A percentile compares a stretch with the other conserved stretches of the same genome.
These are phyloP conservation scores for Xylaria sp. DNA, from an alignment of 2,329 filamentous ascomycete species.

Conservation along the genomic window DNA sequence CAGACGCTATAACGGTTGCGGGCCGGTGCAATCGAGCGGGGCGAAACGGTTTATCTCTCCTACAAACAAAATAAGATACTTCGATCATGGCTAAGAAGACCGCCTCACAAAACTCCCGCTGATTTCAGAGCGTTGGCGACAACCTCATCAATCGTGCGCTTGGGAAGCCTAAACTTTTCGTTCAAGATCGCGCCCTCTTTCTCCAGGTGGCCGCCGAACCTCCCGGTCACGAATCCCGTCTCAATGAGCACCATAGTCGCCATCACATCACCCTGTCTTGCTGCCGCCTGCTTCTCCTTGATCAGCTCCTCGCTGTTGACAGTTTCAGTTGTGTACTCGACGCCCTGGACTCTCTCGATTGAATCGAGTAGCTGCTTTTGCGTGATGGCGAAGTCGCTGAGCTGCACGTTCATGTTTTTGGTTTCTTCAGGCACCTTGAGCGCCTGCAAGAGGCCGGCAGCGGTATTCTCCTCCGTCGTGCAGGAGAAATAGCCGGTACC, in stretches of 20 bases:
- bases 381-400: conserved; percentile 51
- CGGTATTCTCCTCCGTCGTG: conserved; percentile 53
- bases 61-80: not conserved
- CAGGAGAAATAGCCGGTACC: conserved; percentile 50
- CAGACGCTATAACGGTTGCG: no score
- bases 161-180: conserved; percentile 46
- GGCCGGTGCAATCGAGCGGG: no score
- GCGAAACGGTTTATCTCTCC: no score
- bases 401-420: conserved; percentile 49
- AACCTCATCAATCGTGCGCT: conserved; percentile 44
- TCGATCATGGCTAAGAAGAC: not conserved
- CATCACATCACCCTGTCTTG: conserved; percentile 40
- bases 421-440: conserved; percentile 49
- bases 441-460: conserved; percentile 45
- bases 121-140: conserved; percentile 38
- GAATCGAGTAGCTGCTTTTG: conserved; percentile 56
- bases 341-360: conserved; percentile 60
- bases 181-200: conserved; percentile 51
- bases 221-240: conserved; percentile 49
- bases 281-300: conserved; percentile 47
- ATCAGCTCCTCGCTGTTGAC: conserved; percentile 46
- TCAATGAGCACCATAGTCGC: conserved; percentile 49
- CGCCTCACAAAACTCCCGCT: conserved; percentile 17
- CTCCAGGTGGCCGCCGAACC: conserved; percentile 50
- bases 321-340: conserved; percentile 50